Percentiles rank a stretch among this genome's conserved stretches.
Conservation (phyloP, 2,329 filamentous ascomycete species). For the Sporothrix phasma region DNA sequence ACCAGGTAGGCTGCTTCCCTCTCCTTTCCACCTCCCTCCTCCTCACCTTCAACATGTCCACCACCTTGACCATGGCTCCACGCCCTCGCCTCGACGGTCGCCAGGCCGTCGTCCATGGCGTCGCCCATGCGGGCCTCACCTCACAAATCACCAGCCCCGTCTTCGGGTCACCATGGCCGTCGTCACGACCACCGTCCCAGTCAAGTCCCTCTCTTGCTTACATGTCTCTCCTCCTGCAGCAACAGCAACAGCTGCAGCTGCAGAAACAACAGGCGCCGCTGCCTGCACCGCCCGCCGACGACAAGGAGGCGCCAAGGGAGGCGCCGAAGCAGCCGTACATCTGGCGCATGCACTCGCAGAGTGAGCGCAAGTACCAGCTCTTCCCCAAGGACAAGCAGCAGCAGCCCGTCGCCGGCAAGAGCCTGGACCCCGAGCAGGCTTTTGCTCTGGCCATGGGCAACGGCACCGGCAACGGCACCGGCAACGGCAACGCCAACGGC, state of each 20-base stretch:
- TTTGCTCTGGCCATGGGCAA: constrained; percentile 32
- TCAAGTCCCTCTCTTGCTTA: constrained; percentile 9
- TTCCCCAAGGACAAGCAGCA: constrained; percentile 46
- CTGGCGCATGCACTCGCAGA: constrained; percentile 48
- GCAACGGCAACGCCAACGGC: neutral
- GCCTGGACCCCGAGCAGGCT: constrained; percentile 41
- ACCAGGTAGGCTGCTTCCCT: constrained; percentile 11
- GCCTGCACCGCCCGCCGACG: neutral
- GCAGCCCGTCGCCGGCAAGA: constrained; percentile 31
- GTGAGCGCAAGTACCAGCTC: constrained; percentile 51
- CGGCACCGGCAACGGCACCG: neutral
- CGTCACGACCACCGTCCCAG: neutral
- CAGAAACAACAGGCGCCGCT: neutral
- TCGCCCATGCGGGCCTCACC: neutral
- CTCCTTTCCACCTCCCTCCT: neutral
- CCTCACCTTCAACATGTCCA: neutral
- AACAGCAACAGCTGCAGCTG: constrained; percentile 17
- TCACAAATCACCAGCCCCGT: neutral
- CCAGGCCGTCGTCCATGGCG: neutral
- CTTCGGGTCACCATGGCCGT: neutral
- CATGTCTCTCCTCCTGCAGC: constrained; percentile 15
- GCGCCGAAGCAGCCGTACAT: constrained; percentile 44
- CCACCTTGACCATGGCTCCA: constrained; percentile 5
- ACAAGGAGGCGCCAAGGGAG: no score
- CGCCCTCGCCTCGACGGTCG: constrained; percentile 10